Base-by-base conservation (phyloP, 352 stramenopile species). In the Nannochloropsis limnetica region DNA sequence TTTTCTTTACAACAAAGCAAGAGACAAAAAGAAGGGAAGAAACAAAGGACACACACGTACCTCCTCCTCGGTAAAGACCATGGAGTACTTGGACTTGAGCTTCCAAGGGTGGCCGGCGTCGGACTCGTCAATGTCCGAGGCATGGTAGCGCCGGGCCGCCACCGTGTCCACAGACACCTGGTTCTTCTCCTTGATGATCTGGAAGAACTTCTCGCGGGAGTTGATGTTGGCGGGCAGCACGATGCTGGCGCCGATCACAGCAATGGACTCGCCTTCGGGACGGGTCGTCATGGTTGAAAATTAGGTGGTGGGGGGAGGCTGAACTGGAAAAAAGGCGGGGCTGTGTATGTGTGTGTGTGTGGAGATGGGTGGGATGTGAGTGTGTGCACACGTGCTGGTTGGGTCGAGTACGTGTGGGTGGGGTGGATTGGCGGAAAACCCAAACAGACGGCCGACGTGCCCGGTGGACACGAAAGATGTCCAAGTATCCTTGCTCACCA, bases 11-110 rank as follows among this genome's bases (percentile, higher is more conserved):
- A 49, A 6, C 37, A 49, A 49, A 49, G 4, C 37, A 49, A 6
- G 37, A 49, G 37, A 49, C 37, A 49, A 49, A 14, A 74, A 29
- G 20, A 69, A 69, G 22, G n/a, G n/a, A n/a, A n/a, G n/a, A n/a
- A n/a, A n/a, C n/a, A n/a, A n/a, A n/a, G n/a, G n/a, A n/a, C n/a
- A n/a, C n/a, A n/a, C n/a, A 29, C 61, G 25, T 74, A 74, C 61
- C 61, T 74, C 61, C 25, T 74, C 61, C 61, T 74, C 61, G 61
- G 61, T 74, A 74, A 74, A 74, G 25, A 74, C 61, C 61, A 74
- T 74, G 61, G 61, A 74, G 4, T 74, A 74, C 61, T 74, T 74
- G n/a, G 61, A 74, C 61, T 29, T 74, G 4, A 74, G 25, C 8
- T 74, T 74, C 61, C 61, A 74, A 11, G 61, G 61, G 61, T 74